These are phyloP conservation scores for Cladophialophora carrionii DNA, from an alignment of 2,329 filamentous ascomycete genomes.

Conservation along the genomic window DNA sequence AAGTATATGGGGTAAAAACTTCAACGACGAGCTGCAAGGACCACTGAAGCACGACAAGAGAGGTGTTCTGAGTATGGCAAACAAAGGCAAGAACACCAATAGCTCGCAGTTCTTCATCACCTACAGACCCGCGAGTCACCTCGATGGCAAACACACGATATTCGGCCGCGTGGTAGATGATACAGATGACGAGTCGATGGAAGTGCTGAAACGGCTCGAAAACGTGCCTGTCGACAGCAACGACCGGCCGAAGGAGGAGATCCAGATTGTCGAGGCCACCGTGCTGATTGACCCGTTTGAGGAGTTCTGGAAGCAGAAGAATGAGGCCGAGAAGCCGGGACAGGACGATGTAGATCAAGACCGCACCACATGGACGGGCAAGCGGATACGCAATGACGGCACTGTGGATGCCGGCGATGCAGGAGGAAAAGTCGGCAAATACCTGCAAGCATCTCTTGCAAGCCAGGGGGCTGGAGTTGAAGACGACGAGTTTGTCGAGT, in stretches of 20 bases:
- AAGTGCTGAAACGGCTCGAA: constrained; percentile 76
- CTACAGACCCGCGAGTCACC: constrained; percentile 80
- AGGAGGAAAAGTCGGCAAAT: constrained; percentile 71
- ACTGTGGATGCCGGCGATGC: constrained; percentile 57
- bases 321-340: constrained; percentile 56
- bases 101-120: constrained; percentile 94
- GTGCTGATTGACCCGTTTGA: constrained; percentile 95
- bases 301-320: constrained; percentile 80
- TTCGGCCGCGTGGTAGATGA: constrained; percentile 86
- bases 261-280: constrained; percentile 78
- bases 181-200: constrained; percentile 44
- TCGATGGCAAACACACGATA: constrained; percentile 96
- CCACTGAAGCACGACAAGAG: constrained; percentile 80
- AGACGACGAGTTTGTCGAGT: constrained; percentile 65
- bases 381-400: constrained; percentile 73
- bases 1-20: constrained; percentile 92
- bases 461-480: constrained; percentile 39
- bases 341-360: constrained; percentile 54
- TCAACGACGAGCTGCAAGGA: constrained; percentile 90
- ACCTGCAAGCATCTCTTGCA: constrained; percentile 63
- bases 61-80: constrained; percentile 90
- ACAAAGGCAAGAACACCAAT: constrained; percentile 98
- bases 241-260: constrained; percentile 74
- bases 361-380: constrained; percentile 92
- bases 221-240: constrained; percentile 72